Base-by-base conservation (phyloP, 768 basidiomycete species). In the Clavaria fumosa region DNA sequence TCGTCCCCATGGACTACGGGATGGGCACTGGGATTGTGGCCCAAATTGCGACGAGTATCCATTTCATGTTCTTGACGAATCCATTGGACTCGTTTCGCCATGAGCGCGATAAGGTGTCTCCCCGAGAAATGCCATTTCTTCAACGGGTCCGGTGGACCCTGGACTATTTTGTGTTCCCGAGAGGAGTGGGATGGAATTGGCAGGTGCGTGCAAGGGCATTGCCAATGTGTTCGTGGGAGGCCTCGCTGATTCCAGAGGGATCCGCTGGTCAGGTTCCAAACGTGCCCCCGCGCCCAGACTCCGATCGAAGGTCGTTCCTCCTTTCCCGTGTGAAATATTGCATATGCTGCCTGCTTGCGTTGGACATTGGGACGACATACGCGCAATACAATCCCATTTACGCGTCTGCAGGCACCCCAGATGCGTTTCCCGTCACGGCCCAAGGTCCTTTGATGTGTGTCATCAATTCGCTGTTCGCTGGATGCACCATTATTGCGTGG, bases 161-260 rank as follows among this genome's bases (percentile, higher is more conserved):
- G 19, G 39, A 41, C 34, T 31, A 49, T 11, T 35, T 40, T 17
- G 31, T 34, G 18, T 45, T 39, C 14, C 43, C 40, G 5, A 46
- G 51, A 35, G 44, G 46, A 6, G 38, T 51, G 26, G 42, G 50
- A 23, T 51, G 44, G 45, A 48, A 46, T 34, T 44, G 44, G 23
- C 37, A 47, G 34, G 48, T 49, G 26, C 9, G 26, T 14, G 9
- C 9, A 28, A 28, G 18, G 10, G 37, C 41, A 15, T 21, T 37
- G 6, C 20, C 14, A 19, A 14, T 35, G 17, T 18, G n/a, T n/a
- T n/a, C n/a, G n/a, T 7, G 23, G 11, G 18, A 23, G 4, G n/a
- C 23, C 10, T 38, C 27, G 22, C 28, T 10, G 4, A 10, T 30
- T 17, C 12, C 31, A 15, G n/a, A 19, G 11, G 15, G 23, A 40